Conservation (phyloP, 768 basidiomycete genomes). For the Galerina marginata region DNA sequence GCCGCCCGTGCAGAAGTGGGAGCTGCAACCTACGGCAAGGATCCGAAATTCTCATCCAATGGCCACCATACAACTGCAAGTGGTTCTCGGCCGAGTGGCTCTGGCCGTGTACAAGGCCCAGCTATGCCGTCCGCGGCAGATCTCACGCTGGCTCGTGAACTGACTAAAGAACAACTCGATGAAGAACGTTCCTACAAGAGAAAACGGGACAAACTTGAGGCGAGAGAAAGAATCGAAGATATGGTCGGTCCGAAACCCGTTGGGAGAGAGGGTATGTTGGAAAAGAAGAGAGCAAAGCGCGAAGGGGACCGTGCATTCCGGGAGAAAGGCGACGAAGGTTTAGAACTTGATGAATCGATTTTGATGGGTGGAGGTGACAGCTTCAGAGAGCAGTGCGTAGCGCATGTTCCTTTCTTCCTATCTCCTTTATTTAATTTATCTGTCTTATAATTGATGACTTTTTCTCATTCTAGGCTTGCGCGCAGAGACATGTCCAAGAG, state of each 20-base stretch:
- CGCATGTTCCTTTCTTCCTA: conserved; percentile 4
- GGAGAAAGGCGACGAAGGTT: conserved; percentile 78
- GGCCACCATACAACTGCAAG: conserved; percentile 22
- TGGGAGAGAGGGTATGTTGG: conserved; percentile 84
- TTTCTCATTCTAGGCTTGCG: conserved; percentile 58
- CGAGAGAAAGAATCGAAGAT: conserved; percentile 76
- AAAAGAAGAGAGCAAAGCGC: conserved; percentile 80
- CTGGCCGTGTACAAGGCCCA: conserved; percentile 65
- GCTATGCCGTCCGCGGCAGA: conserved; percentile 73
- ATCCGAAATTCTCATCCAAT: conserved; percentile 25
- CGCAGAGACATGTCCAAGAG: conserved; percentile 66
- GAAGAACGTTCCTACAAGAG: conserved; percentile 63
- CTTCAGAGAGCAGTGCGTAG: conserved; percentile 75
- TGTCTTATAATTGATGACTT: conserved; percentile 2
- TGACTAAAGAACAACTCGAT: conserved; percentile 52
- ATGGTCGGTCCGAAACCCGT: conserved; percentile 80
- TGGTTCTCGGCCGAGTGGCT: conserved; percentile 23
- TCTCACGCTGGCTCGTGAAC: conserved; percentile 71
- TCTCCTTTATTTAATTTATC: conserved; percentile 7
- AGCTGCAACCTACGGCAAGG: conserved; percentile 48
- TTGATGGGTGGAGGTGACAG: conserved; percentile 85
- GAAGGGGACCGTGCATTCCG: conserved; percentile 74
- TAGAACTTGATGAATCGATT: conserved; percentile 79
- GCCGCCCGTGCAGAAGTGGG: conserved; percentile 64
- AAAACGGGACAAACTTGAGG: conserved; percentile 70